These are phyloP conservation scores for Torulaspora delbrueckii DNA, from an alignment of 805 yeast species.

Conservation along the genomic window DNA sequence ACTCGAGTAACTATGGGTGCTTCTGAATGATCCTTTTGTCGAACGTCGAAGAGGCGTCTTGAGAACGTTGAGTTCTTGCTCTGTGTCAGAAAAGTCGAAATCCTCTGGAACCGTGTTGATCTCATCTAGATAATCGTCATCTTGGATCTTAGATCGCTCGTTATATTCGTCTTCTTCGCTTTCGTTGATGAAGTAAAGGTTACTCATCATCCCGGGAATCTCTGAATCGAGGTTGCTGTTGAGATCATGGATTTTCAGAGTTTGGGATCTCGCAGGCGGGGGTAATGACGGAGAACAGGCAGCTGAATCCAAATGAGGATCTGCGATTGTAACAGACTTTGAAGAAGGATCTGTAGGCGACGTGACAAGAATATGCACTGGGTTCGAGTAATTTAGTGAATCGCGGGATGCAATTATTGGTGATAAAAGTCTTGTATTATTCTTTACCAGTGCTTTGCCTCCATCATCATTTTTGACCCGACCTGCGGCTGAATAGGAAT, in stretches of 20 bases:
- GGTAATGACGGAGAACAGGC: conserved; percentile 11
- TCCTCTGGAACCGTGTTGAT: conserved; percentile 48
- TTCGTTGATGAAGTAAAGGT: conserved; percentile 34
- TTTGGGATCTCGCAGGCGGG: conserved; percentile 27
- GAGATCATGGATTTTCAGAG: conserved; percentile 39
- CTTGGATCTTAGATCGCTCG: conserved; percentile 27
- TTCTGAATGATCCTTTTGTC: conserved; percentile 22
- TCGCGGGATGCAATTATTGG: background rate
- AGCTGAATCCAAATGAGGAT: conserved; percentile 1
- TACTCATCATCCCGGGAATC: conserved; percentile 31
- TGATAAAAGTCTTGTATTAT: background rate
- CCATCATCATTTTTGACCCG: background rate
- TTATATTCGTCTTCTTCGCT: conserved; percentile 33
- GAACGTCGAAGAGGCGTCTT: conserved; percentile 12
- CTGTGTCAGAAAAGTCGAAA: conserved; percentile 33
- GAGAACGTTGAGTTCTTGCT: conserved; percentile 10
- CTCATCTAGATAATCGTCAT: conserved; percentile 47
- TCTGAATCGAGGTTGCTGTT: conserved; percentile 37
- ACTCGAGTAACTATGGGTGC: conserved; percentile 33
- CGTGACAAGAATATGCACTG: conserved; percentile 11
- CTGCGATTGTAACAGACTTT: conserved; percentile 1
- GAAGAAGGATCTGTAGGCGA: conserved; percentile 7
- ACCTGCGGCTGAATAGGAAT: background rate
- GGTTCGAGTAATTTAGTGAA: background rate
- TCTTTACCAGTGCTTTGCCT: background rate